phyloP scores from a whole-genome alignment of 73 alveolate species.

The Paramecium tetraurelia region DNA sequence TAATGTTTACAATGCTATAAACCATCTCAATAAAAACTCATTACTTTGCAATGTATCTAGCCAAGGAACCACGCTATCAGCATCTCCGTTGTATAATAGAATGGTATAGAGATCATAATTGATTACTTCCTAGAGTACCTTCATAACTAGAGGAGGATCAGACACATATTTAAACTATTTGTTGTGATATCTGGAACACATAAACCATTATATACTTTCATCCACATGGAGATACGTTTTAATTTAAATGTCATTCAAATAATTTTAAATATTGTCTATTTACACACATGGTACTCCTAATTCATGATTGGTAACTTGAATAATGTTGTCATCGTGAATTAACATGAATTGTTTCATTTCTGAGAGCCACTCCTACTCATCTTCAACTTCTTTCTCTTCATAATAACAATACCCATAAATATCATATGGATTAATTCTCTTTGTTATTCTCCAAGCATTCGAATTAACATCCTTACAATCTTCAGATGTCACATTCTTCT shows the following conservation, averaged over 20 bases:
- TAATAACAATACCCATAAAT: conserved; percentile 42
- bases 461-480: background rate
- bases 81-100: conserved; percentile 35
- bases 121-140: background rate
- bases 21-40: too few species aligned
- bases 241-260: background rate
- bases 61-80: conserved; percentile 34
- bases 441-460: background rate
- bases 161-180: background rate
- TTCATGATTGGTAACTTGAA: background rate
- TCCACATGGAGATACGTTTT: background rate
- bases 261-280: background rate
- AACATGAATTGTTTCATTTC: background rate
- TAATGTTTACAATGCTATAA: conserved; percentile 14
- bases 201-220: background rate
- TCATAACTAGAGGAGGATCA: background rate
- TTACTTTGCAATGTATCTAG: background rate
- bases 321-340: background rate
- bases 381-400: background rate
- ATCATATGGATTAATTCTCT: background rate
- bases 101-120: background rate
- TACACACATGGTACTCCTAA: background rate
- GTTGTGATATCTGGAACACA: background rate
- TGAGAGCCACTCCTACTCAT: background rate
- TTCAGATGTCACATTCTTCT: background rate